These are phyloP conservation scores for Cryptosporidium baileyi DNA, from an alignment of 169 alveolate genomes.

Conservation along the genomic window DNA sequence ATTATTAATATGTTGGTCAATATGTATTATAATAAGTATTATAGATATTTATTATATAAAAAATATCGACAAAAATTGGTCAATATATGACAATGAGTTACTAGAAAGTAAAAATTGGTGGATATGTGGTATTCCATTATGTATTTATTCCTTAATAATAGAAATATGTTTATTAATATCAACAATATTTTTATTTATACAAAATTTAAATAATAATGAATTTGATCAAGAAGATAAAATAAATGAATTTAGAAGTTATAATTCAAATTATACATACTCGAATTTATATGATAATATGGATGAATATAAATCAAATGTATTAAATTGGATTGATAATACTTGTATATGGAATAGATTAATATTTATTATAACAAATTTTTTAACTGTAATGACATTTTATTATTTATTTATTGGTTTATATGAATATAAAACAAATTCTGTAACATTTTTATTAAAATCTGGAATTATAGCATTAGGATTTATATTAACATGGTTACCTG, in stretches of 20 bases:
- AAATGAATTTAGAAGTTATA: slow-evolving; percentile 36
- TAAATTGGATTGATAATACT: slow-evolving; percentile 45
- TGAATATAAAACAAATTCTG: slow-evolving; percentile 22
- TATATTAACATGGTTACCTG: slow-evolving; percentile 56
- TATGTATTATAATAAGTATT: slow-evolving; percentile 33
- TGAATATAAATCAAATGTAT: slow-evolving; percentile 4
- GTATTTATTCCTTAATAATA: slow-evolving; percentile 5
- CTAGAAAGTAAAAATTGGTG: slow-evolving; percentile 62
- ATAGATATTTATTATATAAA: slow-evolving; percentile 34
- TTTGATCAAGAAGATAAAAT: slow-evolving; percentile 1
- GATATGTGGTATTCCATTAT: slow-evolving; percentile 54
- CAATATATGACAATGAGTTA: background rate
- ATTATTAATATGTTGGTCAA: background rate
- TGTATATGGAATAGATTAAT: slow-evolving; percentile 52
- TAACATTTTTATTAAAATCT: slow-evolving; percentile 11
- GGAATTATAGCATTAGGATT: background rate
- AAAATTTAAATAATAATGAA: background rate
- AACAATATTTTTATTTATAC: slow-evolving; percentile 11
- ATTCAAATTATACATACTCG: background rate
- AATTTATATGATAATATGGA: slow-evolving; percentile 16
- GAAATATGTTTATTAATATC: slow-evolving; percentile 35
- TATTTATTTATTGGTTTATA: background rate
- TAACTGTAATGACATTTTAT: background rate
- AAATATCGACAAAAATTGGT: slow-evolving; percentile 24
- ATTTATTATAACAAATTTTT: slow-evolving; percentile 32